Percentiles rank a stretch among this genome's conserved stretches.
Evolutionary conservation across 495 filamentous ascomycete genomes (phyloP).

Genomic region (Tuber borchii): DNA sequence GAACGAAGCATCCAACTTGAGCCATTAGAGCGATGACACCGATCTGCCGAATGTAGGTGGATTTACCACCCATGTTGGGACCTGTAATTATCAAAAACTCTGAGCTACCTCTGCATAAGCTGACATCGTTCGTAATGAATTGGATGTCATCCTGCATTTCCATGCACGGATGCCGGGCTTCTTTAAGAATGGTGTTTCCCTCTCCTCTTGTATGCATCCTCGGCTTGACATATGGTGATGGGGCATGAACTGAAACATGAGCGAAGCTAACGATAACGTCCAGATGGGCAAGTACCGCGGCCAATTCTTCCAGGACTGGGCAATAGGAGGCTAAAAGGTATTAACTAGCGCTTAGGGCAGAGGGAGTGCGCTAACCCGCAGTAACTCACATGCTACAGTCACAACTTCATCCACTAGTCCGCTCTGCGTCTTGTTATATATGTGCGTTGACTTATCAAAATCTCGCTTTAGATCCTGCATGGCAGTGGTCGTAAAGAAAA

Average conservation of each 20-base stretch:
- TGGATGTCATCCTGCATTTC: slow-evolving; percentile 98
- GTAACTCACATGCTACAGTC: slow-evolving; percentile 56
- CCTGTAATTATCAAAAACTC: slow-evolving; percentile 97
- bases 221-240: slow-evolving; percentile 81
- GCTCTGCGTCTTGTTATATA: slow-evolving; percentile 91
- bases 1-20: slow-evolving; percentile 94
- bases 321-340: slow-evolving; percentile 65
- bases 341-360: slow-evolving; percentile 10
- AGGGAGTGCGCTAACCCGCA: neutral
- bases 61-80: slow-evolving; percentile 99
- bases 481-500: slow-evolving; percentile 90
- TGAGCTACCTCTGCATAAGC: slow-evolving; percentile 67
- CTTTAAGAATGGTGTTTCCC: slow-evolving; percentile 83
- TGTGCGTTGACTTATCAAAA: slow-evolving; percentile 87
- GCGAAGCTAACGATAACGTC: slow-evolving; percentile 96
- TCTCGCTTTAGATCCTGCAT: slow-evolving; percentile 79
- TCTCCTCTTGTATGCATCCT: slow-evolving; percentile 85
- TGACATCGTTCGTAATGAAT: slow-evolving; percentile 97
- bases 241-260: slow-evolving; percentile 88
- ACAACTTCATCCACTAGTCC: slow-evolving; percentile 91
- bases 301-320: slow-evolving; percentile 84
- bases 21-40: slow-evolving; percentile 97
- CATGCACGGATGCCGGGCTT: slow-evolving; percentile 96
- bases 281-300: slow-evolving; percentile 81
- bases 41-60: slow-evolving; percentile 96